Conservation (phyloP, 75 land plant genomes). For the Larix kaempferi region DNA sequence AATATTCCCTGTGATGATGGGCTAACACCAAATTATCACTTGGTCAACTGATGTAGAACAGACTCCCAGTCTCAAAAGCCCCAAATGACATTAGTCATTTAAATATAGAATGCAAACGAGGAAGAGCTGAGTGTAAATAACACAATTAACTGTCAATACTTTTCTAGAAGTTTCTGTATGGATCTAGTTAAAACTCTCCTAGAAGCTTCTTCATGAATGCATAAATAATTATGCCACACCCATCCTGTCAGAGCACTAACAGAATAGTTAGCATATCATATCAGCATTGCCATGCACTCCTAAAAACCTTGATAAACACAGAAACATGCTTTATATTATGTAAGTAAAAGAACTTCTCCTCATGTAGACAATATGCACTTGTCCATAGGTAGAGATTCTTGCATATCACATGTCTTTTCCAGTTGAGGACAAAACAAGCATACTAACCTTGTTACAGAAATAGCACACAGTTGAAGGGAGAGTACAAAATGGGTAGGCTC, state of each 20-base stretch:
- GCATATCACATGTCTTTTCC: background rate
- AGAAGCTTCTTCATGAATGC: background rate
- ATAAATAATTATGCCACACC: background rate
- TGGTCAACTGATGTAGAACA: background rate
- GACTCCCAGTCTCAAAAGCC: background rate
- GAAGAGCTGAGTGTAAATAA: background rate
- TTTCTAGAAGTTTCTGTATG: background rate
- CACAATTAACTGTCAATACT: background rate
- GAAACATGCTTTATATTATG: background rate
- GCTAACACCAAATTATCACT: background rate
- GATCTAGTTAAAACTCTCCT: background rate
- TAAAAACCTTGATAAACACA: background rate
- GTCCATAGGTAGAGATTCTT: background rate
- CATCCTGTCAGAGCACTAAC: background rate
- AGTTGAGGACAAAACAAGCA: background rate
- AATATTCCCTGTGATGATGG: background rate
- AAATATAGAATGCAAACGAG: background rate
- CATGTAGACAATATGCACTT: background rate
- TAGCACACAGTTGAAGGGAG: background rate
- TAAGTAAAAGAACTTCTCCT: background rate
- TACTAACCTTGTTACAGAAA: constrained; percentile 1
- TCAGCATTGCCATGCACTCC: background rate
- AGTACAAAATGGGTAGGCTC: background rate
- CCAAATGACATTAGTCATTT: background rate
- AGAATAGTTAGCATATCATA: background rate